A percentile compares a stretch with the other conserved stretches of the same genome.
Conservation (phyloP, 306 rosid genomes). For the Coriaria nepalensis region DNA sequence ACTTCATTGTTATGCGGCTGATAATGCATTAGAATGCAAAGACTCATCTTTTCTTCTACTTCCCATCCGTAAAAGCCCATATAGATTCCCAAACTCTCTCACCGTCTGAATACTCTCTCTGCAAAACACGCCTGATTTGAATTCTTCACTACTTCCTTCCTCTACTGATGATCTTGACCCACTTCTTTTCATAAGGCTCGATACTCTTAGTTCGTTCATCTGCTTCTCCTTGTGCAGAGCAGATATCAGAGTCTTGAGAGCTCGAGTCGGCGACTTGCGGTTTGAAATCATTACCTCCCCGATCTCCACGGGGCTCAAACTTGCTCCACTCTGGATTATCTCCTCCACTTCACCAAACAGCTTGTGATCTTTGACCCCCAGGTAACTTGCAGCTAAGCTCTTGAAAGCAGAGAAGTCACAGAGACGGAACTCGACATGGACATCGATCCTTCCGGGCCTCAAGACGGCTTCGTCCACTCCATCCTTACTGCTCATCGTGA, state of each 20-base stretch:
- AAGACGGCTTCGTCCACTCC: slow-evolving; percentile 45
- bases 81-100: slow-evolving; percentile 62
- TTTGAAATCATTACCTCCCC: slow-evolving; percentile 84
- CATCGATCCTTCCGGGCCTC: slow-evolving; percentile 77
- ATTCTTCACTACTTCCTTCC: slow-evolving; percentile 13
- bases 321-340: slow-evolving; percentile 49
- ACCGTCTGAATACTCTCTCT: slow-evolving; percentile 54
- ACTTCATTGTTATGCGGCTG: too few species aligned
- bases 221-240: slow-evolving; percentile 44
- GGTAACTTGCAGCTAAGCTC: slow-evolving; percentile 44
- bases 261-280: slow-evolving; percentile 75
- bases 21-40: slow-evolving; percentile 18
- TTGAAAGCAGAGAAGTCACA: slow-evolving; percentile 82
- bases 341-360: slow-evolving; percentile 75
- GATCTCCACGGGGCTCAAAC: slow-evolving; percentile 67
- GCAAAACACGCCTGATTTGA: slow-evolving; percentile 27
- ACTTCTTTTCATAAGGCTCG: slow-evolving; percentile 23
- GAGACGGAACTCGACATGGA: slow-evolving; percentile 62
- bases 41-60: slow-evolving; percentile 47
- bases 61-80: slow-evolving; percentile 70
- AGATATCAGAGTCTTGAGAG: slow-evolving; percentile 61
- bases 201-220: too few species aligned
- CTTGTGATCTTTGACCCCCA: slow-evolving; percentile 92
- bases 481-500: slow-evolving; percentile 54
- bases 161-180: slow-evolving; percentile 25